phyloP scores from a whole-genome alignment of 2,329 filamentous ascomycete genomes.

The Talaromyces sp. region DNA sequence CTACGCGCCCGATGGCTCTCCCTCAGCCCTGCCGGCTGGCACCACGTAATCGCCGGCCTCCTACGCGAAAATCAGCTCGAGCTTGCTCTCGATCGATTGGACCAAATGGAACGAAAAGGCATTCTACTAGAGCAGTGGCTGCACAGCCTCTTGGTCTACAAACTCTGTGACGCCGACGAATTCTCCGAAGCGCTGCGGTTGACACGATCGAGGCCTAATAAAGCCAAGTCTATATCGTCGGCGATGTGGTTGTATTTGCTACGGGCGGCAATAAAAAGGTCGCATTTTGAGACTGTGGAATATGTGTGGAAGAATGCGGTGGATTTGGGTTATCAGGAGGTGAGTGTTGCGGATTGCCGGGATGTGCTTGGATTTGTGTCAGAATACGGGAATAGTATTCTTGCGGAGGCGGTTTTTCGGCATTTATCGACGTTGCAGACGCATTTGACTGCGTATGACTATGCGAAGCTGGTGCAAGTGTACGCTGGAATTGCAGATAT shows the following conservation, averaged over 20 bases:
- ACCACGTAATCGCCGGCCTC: slow-evolving; percentile 69
- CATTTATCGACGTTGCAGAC: slow-evolving; percentile 56
- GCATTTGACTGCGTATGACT: slow-evolving; percentile 65
- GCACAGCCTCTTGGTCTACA: slow-evolving; percentile 72
- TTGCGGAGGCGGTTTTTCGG: slow-evolving; percentile 71
- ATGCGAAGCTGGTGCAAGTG: slow-evolving; percentile 73
- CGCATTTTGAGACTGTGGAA: slow-evolving; percentile 62
- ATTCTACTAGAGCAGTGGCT: slow-evolving; percentile 67
- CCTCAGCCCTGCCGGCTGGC: slow-evolving; percentile 60
- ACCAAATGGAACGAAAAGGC: slow-evolving; percentile 61
- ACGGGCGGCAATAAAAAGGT: slow-evolving; percentile 67
- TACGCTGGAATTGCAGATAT: slow-evolving; percentile 64
- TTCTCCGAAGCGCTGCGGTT: slow-evolving; percentile 73
- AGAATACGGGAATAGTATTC: slow-evolving; percentile 62
- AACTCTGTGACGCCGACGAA: slow-evolving; percentile 69
- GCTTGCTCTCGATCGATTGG: slow-evolving; percentile 69
- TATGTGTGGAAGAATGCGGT: slow-evolving; percentile 72
- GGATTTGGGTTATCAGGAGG: slow-evolving; percentile 57
- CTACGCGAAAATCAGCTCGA: slow-evolving; percentile 82
- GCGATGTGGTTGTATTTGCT: slow-evolving; percentile 70
- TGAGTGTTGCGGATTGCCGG: slow-evolving; percentile 63
- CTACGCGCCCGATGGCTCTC: slow-evolving; percentile 66
- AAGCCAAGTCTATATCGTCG: slow-evolving; percentile 49
- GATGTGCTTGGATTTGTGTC: slow-evolving; percentile 72
- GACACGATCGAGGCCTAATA: slow-evolving; percentile 58